Evolutionary conservation across 2,329 filamentous ascomycete species (phyloP), one percentile per base, ranked within the genome.

Genomic region (Talaromyces pinophilus): DNA sequence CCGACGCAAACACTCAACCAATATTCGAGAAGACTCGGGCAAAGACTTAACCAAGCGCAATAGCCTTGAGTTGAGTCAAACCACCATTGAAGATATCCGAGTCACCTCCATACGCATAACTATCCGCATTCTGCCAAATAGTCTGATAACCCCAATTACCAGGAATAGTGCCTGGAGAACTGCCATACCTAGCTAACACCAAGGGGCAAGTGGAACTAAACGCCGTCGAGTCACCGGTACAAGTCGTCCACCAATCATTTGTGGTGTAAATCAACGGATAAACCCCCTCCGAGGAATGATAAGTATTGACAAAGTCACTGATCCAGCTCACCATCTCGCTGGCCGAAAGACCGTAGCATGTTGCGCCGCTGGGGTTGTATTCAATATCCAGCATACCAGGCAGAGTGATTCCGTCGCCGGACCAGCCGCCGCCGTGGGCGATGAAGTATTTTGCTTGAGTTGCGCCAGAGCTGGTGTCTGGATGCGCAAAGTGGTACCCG

Each of bases 311-410:
- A 73, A 87, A 87, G 68, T 82, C 81, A 66, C 77, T 72, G 74
- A 87, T 83, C 84, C 84, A 87, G 19, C 76, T 71, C 1, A 85
- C 82, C 79, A 85, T 85, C 44, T 72, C 75, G n/a, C 3, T 74
- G 67, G 54, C 80, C 81, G 67, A 85, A 75, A 66, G 59, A 6
- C 82, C 83, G 68, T 79, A 84, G 74, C 84, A 86, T 25, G 71
- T 76, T 62, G 73, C 72, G 5, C 77, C 48, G 71, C 72, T 13
- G 77, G 76, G 67, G 75, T 61, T 76, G 67, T 78, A 80, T 75
- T 86, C 84, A 13, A 87, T 77, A 70, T 86, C 85, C 6, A 87
- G 77, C 84, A 87, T 86, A 3, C 85, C 84, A 0, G 85, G 85
- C 0, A 87, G 78, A 8, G 84, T 87, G 68, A 80, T 81, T 60